Evolutionary conservation across 2,329 filamentous ascomycete species (phyloP), one percentile per base, ranked within the genome.

Genomic region (Penicillium sp.): DNA sequence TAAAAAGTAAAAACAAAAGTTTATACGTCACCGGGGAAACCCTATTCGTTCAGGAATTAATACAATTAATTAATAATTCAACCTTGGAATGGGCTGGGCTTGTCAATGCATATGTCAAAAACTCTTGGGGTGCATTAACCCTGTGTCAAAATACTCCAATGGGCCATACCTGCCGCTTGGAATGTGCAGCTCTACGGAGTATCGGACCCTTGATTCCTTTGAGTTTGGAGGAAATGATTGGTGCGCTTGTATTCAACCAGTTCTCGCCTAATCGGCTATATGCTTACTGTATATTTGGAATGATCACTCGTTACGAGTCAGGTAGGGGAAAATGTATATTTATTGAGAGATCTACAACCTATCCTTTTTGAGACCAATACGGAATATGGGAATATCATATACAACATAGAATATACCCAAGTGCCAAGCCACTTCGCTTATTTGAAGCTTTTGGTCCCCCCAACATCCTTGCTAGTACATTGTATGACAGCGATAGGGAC

Each of bases 81-180:
- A 24, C 22, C 26, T 45, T 13, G 40, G 49, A 29, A 40, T 34
- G 49, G 51, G 48, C 53, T 47, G 51, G 54, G 49, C 48, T 39
- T 29, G 22, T 41, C 49, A 47, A 47, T 57, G 50, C 50, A 53
- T 39, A 54, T 6, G 43, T 38, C 43, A 42, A 37, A 50, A 47
- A 38, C 32, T 41, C 43, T 38, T 47, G 12, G 41, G 22, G 43
- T 37, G 49, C 42, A 52, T 49, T 34, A 28, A 19, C 45, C 45
- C 52, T 35, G 49, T 54, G 47, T 56, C 55, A 53, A 48, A 48
- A 52, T 19, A 24, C 47, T 37, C 43, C 50, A 54, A 44, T 31
- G 22, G 34, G 41, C 43, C 26, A n/a, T 51, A 50, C 29, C 40
- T 58, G 53, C 43, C 43, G 52, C 49, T 33, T 54, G 3, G 13